Evolutionary conservation across 1,284 basidiomycete genomes (phyloP).

Genomic region (Apiotrichum siamense): DNA sequence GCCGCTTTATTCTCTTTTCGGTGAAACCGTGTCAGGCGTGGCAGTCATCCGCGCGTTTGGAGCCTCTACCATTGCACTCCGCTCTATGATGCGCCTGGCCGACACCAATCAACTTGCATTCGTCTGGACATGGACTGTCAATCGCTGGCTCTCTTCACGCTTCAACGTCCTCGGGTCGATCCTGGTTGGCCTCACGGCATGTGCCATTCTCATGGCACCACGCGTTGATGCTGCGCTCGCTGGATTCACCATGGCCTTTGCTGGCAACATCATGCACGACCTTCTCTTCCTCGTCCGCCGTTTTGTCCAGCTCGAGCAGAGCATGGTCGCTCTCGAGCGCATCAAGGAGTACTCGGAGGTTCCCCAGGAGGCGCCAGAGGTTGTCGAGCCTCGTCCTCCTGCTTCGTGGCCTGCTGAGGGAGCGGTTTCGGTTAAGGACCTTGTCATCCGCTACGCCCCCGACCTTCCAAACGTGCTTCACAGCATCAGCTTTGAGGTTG

Average conservation of each 20-base stretch:
- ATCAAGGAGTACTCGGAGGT: slow-evolving; percentile 71
- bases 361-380: slow-evolving; percentile 67
- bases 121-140: slow-evolving; percentile 72
- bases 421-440: slow-evolving; percentile 66
- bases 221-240: slow-evolving; percentile 69
- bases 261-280: slow-evolving; percentile 65
- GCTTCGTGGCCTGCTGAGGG: slow-evolving; percentile 74
- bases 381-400: slow-evolving; percentile 75
- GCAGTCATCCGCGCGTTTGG: slow-evolving; percentile 83
- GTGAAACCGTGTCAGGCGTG: slow-evolving; percentile 77
- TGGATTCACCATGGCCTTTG: slow-evolving; percentile 75
- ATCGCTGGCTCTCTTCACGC: slow-evolving; percentile 51
- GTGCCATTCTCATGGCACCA: slow-evolving; percentile 63
- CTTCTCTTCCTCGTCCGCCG: slow-evolving; percentile 57
- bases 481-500: slow-evolving; percentile 67
- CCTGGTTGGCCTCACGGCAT: slow-evolving; percentile 65
- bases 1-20: slow-evolving; percentile 85
- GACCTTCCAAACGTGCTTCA: slow-evolving; percentile 78
- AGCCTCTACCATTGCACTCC: slow-evolving; percentile 64
- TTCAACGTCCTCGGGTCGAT: slow-evolving; percentile 73
- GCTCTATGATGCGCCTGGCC: slow-evolving; percentile 75
- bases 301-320: slow-evolving; percentile 81
- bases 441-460: slow-evolving; percentile 79
- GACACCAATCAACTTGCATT: slow-evolving; percentile 73
- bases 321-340: slow-evolving; percentile 88